Evolutionary conservation across 306 rosid species (phyloP).

Genomic region (Nissolia schottii): DNA sequence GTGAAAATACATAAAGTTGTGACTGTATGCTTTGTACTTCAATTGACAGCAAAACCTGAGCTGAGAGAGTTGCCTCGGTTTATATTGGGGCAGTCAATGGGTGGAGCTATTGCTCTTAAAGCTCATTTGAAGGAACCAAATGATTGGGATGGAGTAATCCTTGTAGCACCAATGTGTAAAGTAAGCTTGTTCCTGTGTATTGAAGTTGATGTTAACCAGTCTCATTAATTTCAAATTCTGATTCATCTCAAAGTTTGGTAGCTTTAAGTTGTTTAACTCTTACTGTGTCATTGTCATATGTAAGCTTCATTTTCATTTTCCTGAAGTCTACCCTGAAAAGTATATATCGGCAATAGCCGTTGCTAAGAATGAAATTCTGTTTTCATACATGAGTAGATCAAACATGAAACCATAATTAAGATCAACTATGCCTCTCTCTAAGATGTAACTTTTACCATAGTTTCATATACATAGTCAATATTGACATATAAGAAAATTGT

Average conservation of each 20-base stretch:
- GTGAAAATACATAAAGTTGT: not conserved
- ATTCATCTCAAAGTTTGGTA: not conserved
- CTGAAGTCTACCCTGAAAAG: not conserved
- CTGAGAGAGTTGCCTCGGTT: constrained; percentile 61
- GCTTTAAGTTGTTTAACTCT: not conserved
- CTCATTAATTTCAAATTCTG: constrained; percentile 10
- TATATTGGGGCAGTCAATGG: constrained; percentile 90
- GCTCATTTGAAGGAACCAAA: constrained; percentile 73
- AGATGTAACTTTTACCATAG: not conserved
- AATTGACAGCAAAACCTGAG: constrained; percentile 60
- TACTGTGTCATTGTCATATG: not conserved
- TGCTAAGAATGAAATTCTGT: not conserved
- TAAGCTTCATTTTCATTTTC: not conserved
- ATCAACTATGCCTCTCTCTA: not conserved
- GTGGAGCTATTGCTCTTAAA: constrained; percentile 90
- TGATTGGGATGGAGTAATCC: constrained; percentile 79
- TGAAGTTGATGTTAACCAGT: constrained; percentile 8
- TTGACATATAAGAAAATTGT: not conserved
- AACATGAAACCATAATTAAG: not conserved
- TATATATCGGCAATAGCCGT: not conserved
- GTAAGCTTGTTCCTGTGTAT: constrained; percentile 39
- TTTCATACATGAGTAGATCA: not conserved
- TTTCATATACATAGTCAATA: not conserved
- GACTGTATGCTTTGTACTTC: constrained; percentile 11
- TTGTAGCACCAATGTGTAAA: constrained; percentile 97